phyloP scores from a whole-genome alignment of 2,329 filamentous ascomycete species.

The Monilinia laxa region DNA sequence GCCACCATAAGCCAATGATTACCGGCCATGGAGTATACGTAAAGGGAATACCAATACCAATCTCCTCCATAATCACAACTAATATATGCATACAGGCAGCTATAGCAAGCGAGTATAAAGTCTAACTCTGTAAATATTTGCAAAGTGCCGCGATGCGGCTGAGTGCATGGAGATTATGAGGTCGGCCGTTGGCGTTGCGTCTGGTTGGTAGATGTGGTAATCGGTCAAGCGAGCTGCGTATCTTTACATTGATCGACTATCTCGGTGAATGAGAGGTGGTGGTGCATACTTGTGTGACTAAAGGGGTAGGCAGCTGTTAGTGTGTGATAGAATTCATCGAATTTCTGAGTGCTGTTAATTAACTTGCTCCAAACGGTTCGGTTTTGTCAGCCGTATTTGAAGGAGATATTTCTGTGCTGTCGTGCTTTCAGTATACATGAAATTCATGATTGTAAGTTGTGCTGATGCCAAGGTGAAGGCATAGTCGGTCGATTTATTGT shows the following conservation, averaged over 20 bases:
- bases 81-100: neutral
- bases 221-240: conserved; percentile 10
- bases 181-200: neutral
- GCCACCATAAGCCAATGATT: too few species aligned
- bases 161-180: conserved; percentile 1
- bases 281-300: too few species aligned
- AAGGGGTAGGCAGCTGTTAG: neutral
- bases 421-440: too few species aligned
- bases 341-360: neutral
- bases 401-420: too few species aligned
- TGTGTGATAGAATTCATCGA: neutral
- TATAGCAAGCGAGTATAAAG: neutral
- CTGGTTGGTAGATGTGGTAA: conserved; percentile 4
- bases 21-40: too few species aligned
- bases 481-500: too few species aligned
- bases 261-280: neutral
- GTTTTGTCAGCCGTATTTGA: neutral
- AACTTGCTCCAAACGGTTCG: neutral
- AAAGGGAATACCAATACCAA: too few species aligned
- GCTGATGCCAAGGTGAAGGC: too few species aligned
- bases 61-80: too few species aligned
- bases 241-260: neutral
- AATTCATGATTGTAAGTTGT: too few species aligned
- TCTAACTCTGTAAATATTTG: neutral
- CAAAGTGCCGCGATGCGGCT: conserved; percentile 1